Conservation (phyloP, 1,284 basidiomycete species). For the Volvariella volvacea region DNA sequence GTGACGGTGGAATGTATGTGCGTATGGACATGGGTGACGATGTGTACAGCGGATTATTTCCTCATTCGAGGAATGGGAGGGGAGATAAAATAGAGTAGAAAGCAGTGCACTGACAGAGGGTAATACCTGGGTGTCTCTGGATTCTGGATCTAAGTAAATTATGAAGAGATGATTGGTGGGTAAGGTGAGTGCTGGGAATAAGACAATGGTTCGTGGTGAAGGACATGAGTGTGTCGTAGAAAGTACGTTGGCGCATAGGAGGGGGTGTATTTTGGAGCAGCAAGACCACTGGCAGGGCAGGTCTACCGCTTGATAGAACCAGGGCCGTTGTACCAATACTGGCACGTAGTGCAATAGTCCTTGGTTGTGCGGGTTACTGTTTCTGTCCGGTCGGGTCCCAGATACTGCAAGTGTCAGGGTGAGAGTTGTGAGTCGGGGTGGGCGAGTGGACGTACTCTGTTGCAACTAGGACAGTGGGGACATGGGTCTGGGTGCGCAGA, state of each 20-base stretch:
- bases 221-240: conserved; percentile 7
- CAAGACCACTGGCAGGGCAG: too few species aligned
- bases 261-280: too few species aligned
- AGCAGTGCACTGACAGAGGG: too few species aligned
- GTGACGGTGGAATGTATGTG: too few species aligned
- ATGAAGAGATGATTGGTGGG: neutral
- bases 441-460: conserved; percentile 25
- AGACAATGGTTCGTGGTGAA: neutral
- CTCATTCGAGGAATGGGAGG: too few species aligned
- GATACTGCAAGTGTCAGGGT: conserved; percentile 37
- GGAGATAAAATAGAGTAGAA: too few species aligned
- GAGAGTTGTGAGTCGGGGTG: conserved; percentile 5
- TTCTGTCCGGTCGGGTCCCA: conserved; percentile 62
- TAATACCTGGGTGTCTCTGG: too few species aligned
- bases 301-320: conserved; percentile 22
- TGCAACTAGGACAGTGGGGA: conserved; percentile 47
- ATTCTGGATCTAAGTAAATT: too few species aligned
- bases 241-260: conserved; percentile 9
- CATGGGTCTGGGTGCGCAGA: conserved; percentile 44
- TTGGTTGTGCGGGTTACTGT: conserved; percentile 42
- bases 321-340: conserved; percentile 55
- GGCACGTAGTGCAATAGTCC: conserved; percentile 57
- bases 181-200: neutral
- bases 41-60: too few species aligned
- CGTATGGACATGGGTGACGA: too few species aligned